Evolutionary conservation across 495 filamentous ascomycete genomes (phyloP).

Genomic region (Aspergillus kassunensis): DNA sequence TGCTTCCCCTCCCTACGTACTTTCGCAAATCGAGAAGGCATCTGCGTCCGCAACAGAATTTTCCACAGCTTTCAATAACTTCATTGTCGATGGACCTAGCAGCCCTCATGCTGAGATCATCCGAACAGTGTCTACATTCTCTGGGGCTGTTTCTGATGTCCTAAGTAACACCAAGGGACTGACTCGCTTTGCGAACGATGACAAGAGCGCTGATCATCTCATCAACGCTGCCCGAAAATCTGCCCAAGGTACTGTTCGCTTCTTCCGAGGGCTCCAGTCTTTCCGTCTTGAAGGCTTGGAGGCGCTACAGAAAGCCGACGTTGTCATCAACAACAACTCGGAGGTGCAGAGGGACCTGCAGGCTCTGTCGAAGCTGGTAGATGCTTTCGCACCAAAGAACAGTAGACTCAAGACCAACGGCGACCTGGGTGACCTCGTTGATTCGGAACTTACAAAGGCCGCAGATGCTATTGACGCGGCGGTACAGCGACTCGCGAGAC

Average conservation of each 20-base stretch:
- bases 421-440: constrained; percentile 90
- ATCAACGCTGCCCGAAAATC: constrained; percentile 77
- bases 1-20: constrained; percentile 89
- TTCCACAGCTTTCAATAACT: constrained; percentile 95
- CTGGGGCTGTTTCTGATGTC: constrained; percentile 88
- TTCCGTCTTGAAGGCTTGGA: constrained; percentile 90
- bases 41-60: constrained; percentile 94
- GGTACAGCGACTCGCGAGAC: constrained; percentile 77
- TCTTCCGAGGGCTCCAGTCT: constrained; percentile 91
- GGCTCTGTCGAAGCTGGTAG: constrained; percentile 84
- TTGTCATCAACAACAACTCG: constrained; percentile 93
- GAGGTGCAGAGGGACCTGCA: constrained; percentile 91
- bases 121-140: constrained; percentile 83
- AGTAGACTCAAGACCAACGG: constrained; percentile 75
- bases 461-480: constrained; percentile 93
- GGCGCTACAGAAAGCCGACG: constrained; percentile 81
- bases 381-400: constrained; percentile 82
- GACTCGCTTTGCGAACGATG: constrained; percentile 88
- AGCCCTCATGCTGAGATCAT: constrained; percentile 88
- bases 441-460: constrained; percentile 87
- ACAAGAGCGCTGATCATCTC: constrained; percentile 85
- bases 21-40: constrained; percentile 96
- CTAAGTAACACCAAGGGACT: constrained; percentile 95
- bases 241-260: constrained; percentile 83
- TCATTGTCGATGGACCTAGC: constrained; percentile 94